Conservation (phyloP, 192 early-diverging fungal species). For the Linnemannia elongata region DNA sequence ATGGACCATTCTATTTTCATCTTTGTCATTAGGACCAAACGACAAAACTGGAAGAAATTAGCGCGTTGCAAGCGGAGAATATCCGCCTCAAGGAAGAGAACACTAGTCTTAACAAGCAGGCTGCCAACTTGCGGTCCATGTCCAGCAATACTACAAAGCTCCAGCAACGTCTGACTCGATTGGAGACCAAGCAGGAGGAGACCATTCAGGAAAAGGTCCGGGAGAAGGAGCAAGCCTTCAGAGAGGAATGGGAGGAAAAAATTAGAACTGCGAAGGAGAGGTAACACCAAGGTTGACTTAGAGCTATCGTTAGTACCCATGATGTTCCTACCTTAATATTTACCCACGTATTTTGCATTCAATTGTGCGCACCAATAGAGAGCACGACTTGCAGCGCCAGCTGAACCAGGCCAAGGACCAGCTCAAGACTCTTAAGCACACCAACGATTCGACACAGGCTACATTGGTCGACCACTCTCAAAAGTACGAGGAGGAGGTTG, state of each 20-base stretch:
- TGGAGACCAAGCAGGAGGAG: constrained; percentile 77
- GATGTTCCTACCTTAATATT: background rate
- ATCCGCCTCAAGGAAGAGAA: constrained; percentile 66
- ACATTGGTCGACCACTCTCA: constrained; percentile 72
- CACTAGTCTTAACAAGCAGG: constrained; percentile 57
- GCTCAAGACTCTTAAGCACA: constrained; percentile 73
- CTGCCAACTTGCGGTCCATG: constrained; percentile 56
- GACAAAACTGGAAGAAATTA: constrained; percentile 60
- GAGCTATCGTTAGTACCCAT: background rate
- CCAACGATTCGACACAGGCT: constrained; percentile 81
- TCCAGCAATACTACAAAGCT: constrained; percentile 65
- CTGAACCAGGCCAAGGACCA: constrained; percentile 84
- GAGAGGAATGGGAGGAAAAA: constrained; percentile 82
- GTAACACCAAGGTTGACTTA: constrained; percentile 27
- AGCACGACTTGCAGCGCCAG: constrained; percentile 86
- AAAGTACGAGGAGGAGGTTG: constrained; percentile 85
- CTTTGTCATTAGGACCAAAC: constrained; percentile 62
- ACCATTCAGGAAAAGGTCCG: constrained; percentile 76
- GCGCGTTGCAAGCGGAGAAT: constrained; percentile 68
- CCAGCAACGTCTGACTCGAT: constrained; percentile 67
- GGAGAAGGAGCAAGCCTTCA: constrained; percentile 80
- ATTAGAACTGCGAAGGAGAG: constrained; percentile 86
- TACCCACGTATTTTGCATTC: background rate
- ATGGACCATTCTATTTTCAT: background rate
- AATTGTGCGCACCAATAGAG: constrained; percentile 55